Percentiles rank a stretch among this genome's conserved stretches.
These are phyloP conservation scores for Thermothelomyces thermophilus DNA, from an alignment of 2,329 filamentous ascomycete genomes.

Conservation along the genomic window DNA sequence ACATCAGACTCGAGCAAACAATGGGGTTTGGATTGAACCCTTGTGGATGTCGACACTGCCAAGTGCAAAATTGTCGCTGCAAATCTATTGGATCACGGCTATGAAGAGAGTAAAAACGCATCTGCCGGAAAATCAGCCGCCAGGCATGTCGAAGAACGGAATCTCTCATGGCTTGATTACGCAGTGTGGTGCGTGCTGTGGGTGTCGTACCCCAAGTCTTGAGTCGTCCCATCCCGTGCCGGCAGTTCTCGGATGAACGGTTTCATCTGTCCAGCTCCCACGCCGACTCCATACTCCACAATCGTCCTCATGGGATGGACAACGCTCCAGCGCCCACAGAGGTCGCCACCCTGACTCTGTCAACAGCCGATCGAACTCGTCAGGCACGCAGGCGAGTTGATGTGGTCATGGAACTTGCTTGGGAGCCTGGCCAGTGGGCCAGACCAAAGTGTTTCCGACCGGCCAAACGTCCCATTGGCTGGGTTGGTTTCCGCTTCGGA, in stretches of 20 bases:
- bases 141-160: too few species aligned
- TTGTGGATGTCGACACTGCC: too few species aligned
- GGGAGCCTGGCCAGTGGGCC: constrained; percentile 12
- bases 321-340: constrained; percentile 2
- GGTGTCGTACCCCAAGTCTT: not conserved
- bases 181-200: too few species aligned
- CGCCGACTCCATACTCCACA: too few species aligned
- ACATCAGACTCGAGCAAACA: not conserved
- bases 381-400: constrained; percentile 1
- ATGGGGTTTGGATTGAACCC: too few species aligned
- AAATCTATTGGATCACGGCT: too few species aligned
- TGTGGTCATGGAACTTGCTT: constrained; percentile 10
- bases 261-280: not conserved
- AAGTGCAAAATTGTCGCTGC: too few species aligned
- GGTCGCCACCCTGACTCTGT: constrained; percentile 13
- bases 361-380: not conserved
- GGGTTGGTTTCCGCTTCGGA: constrained; percentile 16
- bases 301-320: too few species aligned
- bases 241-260: constrained; percentile 10
- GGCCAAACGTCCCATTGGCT: constrained; percentile 11
- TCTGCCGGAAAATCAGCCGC: too few species aligned
- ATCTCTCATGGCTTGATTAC: too few species aligned
- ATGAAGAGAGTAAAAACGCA: too few species aligned
- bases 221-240: constrained; percentile 9
- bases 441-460: constrained; percentile 12